phyloP scores from a whole-genome alignment of 345 rosid genomes.

The Eucalyptus pumila region DNA sequence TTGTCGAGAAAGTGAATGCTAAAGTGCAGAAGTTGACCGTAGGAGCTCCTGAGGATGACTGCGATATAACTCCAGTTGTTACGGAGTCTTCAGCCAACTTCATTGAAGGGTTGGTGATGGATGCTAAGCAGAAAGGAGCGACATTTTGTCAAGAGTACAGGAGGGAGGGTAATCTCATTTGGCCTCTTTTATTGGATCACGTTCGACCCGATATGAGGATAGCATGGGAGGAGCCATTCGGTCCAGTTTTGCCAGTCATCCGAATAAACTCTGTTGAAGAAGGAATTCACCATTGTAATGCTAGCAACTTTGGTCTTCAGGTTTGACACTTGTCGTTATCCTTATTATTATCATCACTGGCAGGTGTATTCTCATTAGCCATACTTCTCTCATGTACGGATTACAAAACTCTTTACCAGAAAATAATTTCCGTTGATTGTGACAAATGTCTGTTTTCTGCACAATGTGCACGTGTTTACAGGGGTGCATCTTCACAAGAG shows the following conservation, averaged over 20 bases:
- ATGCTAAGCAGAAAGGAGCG: conserved; percentile 91
- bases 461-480: background rate
- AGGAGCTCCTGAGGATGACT: conserved; percentile 83
- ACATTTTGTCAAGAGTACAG: conserved; percentile 82
- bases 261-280: conserved; percentile 77
- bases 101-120: conserved; percentile 87
- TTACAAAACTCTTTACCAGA: background rate
- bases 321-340: background rate
- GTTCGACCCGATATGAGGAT: conserved; percentile 96
- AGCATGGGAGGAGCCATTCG: conserved; percentile 99
- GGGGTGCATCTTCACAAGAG: conserved; percentile 96
- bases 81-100: conserved; percentile 93
- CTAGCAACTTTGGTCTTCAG: conserved; percentile 98
- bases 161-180: conserved; percentile 91
- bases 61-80: conserved; percentile 90
- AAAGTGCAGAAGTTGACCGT: conserved; percentile 66
- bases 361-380: background rate
- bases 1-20: conserved; percentile 76
- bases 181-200: conserved; percentile 90
- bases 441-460: background rate
- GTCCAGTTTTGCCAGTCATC: conserved; percentile 81
- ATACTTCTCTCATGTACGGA: background rate
- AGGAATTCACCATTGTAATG: conserved; percentile 99
- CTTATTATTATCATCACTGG: background rate
- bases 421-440: background rate